phyloP scores from a whole-genome alignment of 257 asterid species.

The Plantago ovata region DNA sequence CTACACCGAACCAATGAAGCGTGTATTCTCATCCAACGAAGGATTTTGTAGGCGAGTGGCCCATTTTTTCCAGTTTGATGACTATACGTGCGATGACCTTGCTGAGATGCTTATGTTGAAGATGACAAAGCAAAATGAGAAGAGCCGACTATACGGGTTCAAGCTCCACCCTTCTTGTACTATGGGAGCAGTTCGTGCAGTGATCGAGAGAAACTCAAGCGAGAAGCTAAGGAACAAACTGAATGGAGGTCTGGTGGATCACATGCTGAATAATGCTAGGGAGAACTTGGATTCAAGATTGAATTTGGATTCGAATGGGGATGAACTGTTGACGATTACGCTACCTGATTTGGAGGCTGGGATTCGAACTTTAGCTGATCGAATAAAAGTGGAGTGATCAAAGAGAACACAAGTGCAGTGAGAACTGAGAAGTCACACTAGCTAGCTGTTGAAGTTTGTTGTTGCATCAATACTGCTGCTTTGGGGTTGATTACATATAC shows the following conservation, averaged over 20 bases:
- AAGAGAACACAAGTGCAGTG: background rate
- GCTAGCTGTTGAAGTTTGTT: no score
- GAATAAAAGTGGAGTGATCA: conserved; percentile 24
- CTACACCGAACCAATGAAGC: conserved; percentile 84
- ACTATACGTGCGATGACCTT: conserved; percentile 57
- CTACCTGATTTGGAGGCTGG: conserved; percentile 67
- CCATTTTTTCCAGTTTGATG: conserved; percentile 64
- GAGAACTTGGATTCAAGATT: conserved; percentile 80
- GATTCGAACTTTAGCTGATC: conserved; percentile 28
- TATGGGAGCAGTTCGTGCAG: conserved; percentile 36
- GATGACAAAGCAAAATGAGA: conserved; percentile 56
- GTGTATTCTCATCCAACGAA: conserved; percentile 69
- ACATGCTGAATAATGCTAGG: conserved; percentile 73
- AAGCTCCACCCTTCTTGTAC: conserved; percentile 56
- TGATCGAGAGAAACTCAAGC: conserved; percentile 45
- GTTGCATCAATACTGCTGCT: background rate
- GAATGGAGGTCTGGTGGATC: conserved; percentile 85
- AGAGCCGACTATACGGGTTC: conserved; percentile 57
- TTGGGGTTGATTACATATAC: no score
- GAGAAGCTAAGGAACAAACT: conserved; percentile 65
- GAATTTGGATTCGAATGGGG: conserved; percentile 62
- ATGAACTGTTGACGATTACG: conserved; percentile 54
- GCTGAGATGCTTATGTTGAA: conserved; percentile 73
- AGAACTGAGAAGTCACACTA: no score
- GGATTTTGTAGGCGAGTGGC: conserved; percentile 88